Conservation (phyloP, 768 basidiomycete species). For the Lentinula edodes region DNA sequence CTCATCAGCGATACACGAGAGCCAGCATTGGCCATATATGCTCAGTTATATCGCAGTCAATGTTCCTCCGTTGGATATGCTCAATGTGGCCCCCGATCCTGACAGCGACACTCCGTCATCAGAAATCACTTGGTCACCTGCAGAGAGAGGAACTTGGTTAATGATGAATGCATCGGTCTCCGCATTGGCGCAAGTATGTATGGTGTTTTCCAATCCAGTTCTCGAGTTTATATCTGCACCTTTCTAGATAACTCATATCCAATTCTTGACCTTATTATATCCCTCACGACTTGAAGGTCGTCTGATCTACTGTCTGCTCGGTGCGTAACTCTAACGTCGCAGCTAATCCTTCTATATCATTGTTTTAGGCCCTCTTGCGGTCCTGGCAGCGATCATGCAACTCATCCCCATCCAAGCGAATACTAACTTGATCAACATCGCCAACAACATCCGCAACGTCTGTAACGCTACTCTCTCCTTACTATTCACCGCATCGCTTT, state of each 20-base stretch:
- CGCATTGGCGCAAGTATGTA: conserved; percentile 75
- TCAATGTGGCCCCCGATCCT: conserved; percentile 17
- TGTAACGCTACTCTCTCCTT: conserved; percentile 97
- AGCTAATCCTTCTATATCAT: neutral
- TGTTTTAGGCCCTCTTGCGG: conserved; percentile 68
- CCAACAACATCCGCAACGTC: conserved; percentile 81
- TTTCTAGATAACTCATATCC: conserved; percentile 88
- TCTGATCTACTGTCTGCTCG: conserved; percentile 81
- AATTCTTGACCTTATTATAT: conserved; percentile 92
- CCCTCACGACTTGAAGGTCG: conserved; percentile 85
- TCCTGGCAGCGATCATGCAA: conserved; percentile 79
- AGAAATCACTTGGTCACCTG: conserved; percentile 48
- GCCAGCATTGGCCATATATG: conserved; percentile 90
- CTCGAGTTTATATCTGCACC: neutral
- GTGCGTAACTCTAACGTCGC: conserved; percentile 29
- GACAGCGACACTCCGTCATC: neutral
- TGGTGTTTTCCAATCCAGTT: neutral
- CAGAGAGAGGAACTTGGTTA: conserved; percentile 73
- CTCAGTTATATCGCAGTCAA: conserved; percentile 84
- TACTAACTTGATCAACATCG: conserved; percentile 40
- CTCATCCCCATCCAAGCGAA: conserved; percentile 62
- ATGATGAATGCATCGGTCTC: conserved; percentile 84
- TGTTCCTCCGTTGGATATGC: conserved; percentile 51
- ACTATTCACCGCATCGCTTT: conserved; percentile 83
- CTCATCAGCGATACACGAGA: conserved; percentile 50